A percentile compares a stretch with the other conserved stretches of the same genome.
These are phyloP conservation scores for Withania somnifera DNA, from an alignment of 305 asterid species.

Conservation along the genomic window DNA sequence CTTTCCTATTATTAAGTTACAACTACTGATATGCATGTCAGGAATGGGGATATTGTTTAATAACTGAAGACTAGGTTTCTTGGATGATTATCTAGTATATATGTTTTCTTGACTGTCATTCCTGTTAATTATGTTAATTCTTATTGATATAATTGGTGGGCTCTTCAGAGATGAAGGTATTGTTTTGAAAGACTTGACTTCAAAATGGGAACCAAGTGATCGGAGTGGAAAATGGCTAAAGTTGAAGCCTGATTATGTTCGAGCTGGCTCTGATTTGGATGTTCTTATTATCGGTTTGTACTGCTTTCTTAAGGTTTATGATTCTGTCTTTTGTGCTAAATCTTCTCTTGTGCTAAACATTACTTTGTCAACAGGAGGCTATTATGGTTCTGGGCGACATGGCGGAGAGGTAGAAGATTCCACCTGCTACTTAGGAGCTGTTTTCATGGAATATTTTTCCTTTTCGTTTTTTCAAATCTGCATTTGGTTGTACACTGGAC, in stretches of 20 bases:
- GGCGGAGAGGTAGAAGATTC: slow-evolving; percentile 70
- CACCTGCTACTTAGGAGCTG: neutral
- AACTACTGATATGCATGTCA: neutral
- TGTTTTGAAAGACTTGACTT: slow-evolving; percentile 74
- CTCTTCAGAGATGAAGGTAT: slow-evolving; percentile 81
- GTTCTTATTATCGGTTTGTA: slow-evolving; percentile 73
- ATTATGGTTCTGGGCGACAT: slow-evolving; percentile 95
- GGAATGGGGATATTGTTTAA: neutral
- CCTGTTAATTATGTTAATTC: slow-evolving; percentile 12
- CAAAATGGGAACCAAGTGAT: slow-evolving; percentile 98
- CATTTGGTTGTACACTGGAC: neutral
- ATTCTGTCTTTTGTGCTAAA: neutral
- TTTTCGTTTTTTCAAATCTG: neutral
- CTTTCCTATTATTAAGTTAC: neutral
- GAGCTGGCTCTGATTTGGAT: slow-evolving; percentile 89
- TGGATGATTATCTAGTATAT: neutral
- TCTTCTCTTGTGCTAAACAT: neutral
- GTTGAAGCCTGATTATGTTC: slow-evolving; percentile 89
- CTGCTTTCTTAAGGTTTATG: slow-evolving; percentile 4
- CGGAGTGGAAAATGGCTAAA: slow-evolving; percentile 97
- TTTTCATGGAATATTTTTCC: neutral
- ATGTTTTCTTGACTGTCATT: neutral
- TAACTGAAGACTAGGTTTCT: neutral
- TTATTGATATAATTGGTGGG: slow-evolving; percentile 8
- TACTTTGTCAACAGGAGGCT: slow-evolving; percentile 53